Percentiles rank a stretch among this genome's conserved stretches.
Conservation (phyloP, 495 filamentous ascomycete species). For the Xylaria palmicola region DNA sequence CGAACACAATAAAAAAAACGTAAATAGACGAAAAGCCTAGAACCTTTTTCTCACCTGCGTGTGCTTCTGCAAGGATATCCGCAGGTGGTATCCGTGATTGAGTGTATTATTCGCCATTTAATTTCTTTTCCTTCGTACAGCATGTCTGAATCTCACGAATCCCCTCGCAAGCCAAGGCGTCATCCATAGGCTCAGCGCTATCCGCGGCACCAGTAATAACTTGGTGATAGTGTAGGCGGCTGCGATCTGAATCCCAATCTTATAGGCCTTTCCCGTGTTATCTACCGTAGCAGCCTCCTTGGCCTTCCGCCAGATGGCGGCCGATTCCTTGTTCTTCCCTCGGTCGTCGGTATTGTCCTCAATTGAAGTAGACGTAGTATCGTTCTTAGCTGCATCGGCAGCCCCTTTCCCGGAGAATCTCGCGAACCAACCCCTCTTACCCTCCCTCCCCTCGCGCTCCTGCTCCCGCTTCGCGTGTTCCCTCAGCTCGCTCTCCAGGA, state of each 20-base stretch:
- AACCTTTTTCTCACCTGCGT: not conserved
- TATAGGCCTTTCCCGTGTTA: constrained; percentile 42
- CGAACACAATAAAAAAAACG: not conserved
- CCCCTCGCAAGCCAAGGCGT: constrained; percentile 91
- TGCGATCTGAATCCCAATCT: constrained; percentile 66
- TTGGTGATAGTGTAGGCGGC: constrained; percentile 90
- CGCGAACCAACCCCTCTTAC: constrained; percentile 13
- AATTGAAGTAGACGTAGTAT: not conserved
- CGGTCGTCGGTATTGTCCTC: not conserved
- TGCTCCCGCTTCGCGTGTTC: constrained; percentile 18
- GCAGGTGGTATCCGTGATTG: not conserved
- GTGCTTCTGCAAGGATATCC: not conserved
- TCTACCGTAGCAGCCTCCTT: constrained; percentile 27
- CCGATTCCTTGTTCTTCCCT: constrained; percentile 22
- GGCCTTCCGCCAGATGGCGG: constrained; percentile 35
- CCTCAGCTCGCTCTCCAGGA: constrained; percentile 13
- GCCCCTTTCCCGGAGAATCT: constrained; percentile 6
- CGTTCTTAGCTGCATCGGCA: too few relatives aligned
- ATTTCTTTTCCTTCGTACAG: constrained; percentile 21
- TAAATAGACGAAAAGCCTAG: not conserved
- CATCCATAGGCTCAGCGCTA: constrained; percentile 76
- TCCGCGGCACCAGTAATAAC: constrained; percentile 70
- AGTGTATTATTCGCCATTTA: not conserved
- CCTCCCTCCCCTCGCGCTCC: constrained; percentile 15
- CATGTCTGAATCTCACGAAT: constrained; percentile 49